phyloP scores from a whole-genome alignment of 768 basidiomycete species.

The Suillus paluster region DNA sequence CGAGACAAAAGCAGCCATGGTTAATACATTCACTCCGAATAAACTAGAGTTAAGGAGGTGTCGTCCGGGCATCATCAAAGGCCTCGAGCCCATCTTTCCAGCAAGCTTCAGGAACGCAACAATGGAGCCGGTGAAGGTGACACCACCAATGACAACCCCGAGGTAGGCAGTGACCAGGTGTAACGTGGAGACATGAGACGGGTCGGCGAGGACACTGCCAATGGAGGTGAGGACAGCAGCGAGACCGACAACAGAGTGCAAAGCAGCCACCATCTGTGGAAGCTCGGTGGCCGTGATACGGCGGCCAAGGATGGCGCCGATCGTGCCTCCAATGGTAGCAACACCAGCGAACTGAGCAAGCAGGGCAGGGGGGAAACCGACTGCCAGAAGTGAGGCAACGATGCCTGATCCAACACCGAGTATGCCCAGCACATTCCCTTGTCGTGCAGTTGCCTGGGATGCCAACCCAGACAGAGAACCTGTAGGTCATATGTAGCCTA shows the following conservation, averaged over 20 bases:
- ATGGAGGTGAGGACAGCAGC: constrained; percentile 89
- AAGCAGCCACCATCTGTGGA: constrained; percentile 80
- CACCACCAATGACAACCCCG: constrained; percentile 84
- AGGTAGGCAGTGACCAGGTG: constrained; percentile 87
- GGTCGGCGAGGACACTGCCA: constrained; percentile 76
- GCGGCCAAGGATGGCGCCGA: constrained; percentile 77
- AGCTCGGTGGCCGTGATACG: constrained; percentile 88
- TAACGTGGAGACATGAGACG: constrained; percentile 67
- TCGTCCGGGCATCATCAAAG: constrained; percentile 73
- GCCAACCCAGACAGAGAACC: constrained; percentile 80
- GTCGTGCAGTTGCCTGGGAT: constrained; percentile 81
- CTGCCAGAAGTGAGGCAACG: constrained; percentile 78
- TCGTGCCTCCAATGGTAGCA: constrained; percentile 70
- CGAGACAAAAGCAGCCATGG: constrained; percentile 79
- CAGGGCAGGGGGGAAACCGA: constrained; percentile 78
- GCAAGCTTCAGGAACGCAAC: constrained; percentile 90
- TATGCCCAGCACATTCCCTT: constrained; percentile 89
- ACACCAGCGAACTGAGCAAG: constrained; percentile 80
- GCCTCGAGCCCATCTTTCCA: constrained; percentile 77
- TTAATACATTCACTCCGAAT: constrained; percentile 70
- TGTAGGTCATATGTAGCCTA: constrained; percentile 29
- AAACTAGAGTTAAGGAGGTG: constrained; percentile 76
- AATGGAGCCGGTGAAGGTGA: constrained; percentile 90
- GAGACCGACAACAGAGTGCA: constrained; percentile 89
- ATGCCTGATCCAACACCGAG: constrained; percentile 85